Evolutionary conservation across 305 asterid genomes (phyloP), one percentile per base, ranked within the genome.

Genomic region (Withania somnifera): DNA sequence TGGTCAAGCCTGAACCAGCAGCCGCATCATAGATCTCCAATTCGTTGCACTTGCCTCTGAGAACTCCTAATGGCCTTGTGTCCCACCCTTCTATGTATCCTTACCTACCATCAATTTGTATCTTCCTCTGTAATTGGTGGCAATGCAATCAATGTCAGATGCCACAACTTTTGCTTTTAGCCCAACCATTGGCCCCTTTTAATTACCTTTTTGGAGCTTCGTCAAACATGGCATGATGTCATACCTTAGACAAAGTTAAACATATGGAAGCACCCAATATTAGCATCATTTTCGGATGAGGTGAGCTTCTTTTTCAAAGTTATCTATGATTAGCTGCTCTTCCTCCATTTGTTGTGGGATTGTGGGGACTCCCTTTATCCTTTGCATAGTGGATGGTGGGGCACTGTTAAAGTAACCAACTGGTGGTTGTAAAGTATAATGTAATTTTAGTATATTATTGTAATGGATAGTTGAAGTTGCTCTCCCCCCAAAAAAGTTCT

Each of bases 1-100:
- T 83, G n/a, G 88, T 90, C 88, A 90, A 94, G 86, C 86, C 94
- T 2, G 93, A 91, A 82, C 90, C 93, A 2, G 80, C 93, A 6
- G 91, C 91, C 77, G 96, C 94, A 19, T 90, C 92, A 5, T 94
- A 86, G 88, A 81, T 83, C 80, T 38, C 51, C 56, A 32, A 68
- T 6, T 73, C 51, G 30, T 77, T 75, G 86, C 86, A 84, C 81
- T 84, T 81, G 88, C 88, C 86, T 85, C 57, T 75, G 77, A 77
- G 58, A 83, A 78, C 87, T 88, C 89, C 90, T 79, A 69, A 76
- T 36, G 24, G 71, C 78, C 86, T 32, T 28, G 36, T 75, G 42
- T 47, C 45, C 81, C 69, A 22, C 83, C 82, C 63, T 80, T 84
- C 40, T 52, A 82, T 85, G 53, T 79, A 67, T 86, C 78, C 38